Evolutionary conservation across 768 basidiomycete species (phyloP).

Genomic region (Scleroderma bovista): DNA sequence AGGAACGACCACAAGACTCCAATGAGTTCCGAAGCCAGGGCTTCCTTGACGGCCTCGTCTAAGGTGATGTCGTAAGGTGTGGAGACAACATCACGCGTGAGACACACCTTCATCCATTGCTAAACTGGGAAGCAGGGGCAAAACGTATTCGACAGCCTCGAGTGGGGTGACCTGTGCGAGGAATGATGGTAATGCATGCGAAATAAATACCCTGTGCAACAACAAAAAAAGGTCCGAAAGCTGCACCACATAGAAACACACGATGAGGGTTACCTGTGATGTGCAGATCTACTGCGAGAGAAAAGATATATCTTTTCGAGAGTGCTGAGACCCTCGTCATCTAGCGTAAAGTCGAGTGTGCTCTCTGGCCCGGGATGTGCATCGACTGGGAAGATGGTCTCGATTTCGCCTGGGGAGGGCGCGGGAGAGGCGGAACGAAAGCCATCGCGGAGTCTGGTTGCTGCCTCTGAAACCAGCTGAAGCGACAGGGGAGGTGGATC

Average conservation of each 20-base stretch:
- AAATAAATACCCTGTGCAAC: slow-evolving; percentile 69
- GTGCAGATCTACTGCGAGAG: slow-evolving; percentile 65
- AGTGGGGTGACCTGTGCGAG: slow-evolving; percentile 72
- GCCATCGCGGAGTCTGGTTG: slow-evolving; percentile 14
- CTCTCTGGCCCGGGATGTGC: slow-evolving; percentile 24
- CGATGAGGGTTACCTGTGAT: slow-evolving; percentile 38
- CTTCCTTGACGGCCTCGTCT: slow-evolving; percentile 89
- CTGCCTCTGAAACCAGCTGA: slow-evolving; percentile 11
- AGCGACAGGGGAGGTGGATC: slow-evolving; percentile 15
- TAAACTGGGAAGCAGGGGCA: slow-evolving; percentile 81
- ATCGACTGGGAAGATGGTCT: slow-evolving; percentile 23
- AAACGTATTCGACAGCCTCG: slow-evolving; percentile 89
- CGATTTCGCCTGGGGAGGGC: slow-evolving; percentile 19
- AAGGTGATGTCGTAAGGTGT: slow-evolving; percentile 10
- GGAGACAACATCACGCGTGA: neutral
- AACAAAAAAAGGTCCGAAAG: slow-evolving; percentile 26
- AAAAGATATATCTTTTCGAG: slow-evolving; percentile 93
- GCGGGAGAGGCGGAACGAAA: slow-evolving; percentile 16
- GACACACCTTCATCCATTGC: slow-evolving; percentile 78
- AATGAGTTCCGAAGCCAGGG: slow-evolving; percentile 74
- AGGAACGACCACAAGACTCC: slow-evolving; percentile 93
- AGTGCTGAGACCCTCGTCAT: slow-evolving; percentile 76
- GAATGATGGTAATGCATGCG: slow-evolving; percentile 74
- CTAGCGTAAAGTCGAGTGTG: slow-evolving; percentile 41
- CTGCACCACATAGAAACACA: neutral